Base-by-base conservation (phyloP, 805 yeast genomes). In the Metschnikowia baotianmanensis region DNA sequence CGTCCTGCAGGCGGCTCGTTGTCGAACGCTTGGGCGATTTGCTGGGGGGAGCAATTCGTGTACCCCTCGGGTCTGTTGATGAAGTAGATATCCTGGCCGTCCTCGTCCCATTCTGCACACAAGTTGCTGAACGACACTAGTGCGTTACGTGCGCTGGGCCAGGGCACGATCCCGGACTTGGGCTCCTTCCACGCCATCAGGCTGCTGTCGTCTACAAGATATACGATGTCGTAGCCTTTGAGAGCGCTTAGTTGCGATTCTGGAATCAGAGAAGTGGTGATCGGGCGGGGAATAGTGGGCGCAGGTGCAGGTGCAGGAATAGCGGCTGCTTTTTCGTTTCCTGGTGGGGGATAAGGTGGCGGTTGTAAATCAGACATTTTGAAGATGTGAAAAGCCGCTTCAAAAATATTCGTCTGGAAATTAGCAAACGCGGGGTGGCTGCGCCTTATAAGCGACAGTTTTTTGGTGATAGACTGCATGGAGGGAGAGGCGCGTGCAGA, bases 41-140 rank as follows among this genome's bases (percentile, higher is more conserved):
- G 41, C 18, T 40, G 26, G 3, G 51, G 52, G 7, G 43, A 30
- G 6, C 45, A 43, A 3, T 40, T 42, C 20, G 38, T 20, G 16
- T 41, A 32, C 4, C 36, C 33, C 16, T 40, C 36, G 16, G 34
- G 17, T 7, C 35, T 23, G 26, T 48, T 48, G 27, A 48, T 38
- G 31, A 48, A 48, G 16, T 38, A 48, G 10, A 48, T 30, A 29
- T 48, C 51, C 42, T 48, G 52, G 23, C 52, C 51, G 19, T 48
- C 45, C 15, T 40, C 39, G 30, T 46, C 52, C 52, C 52, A 48
- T 19, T 46, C 48, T 6, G 46, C 20, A 22, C 52, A 48, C 17
- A 46, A 40, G 22, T 17, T 41, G 20, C 50, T 41, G 38, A 48
- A 48, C 8, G 42, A 35, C 16, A 30, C 43, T 8, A 48, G 29